These are phyloP conservation scores for Escovopsis sp. DNA, from an alignment of 2,329 filamentous ascomycete genomes.

Conservation along the genomic window DNA sequence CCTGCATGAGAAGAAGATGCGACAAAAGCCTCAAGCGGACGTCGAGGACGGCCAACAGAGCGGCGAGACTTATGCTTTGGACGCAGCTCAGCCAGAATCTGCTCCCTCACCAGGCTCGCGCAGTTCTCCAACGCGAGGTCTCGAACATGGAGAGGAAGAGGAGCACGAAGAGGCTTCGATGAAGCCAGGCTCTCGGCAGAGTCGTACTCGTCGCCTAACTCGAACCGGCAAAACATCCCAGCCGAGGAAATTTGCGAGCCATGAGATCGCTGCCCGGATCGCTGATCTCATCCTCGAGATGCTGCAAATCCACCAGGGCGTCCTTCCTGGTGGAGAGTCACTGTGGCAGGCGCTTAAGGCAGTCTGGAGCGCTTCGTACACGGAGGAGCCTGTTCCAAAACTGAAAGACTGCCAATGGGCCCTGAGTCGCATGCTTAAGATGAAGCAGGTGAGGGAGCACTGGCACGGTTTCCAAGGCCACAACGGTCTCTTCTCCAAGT, in stretches of 20 bases:
- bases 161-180: background rate
- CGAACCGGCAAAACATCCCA: background rate
- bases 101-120: background rate
- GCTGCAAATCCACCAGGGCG: slow-evolving; percentile 22
- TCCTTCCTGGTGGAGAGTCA: slow-evolving; percentile 34
- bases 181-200: background rate
- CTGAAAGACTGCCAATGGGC: slow-evolving; percentile 23
- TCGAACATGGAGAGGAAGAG: too few species aligned
- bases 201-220: background rate
- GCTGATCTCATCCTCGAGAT: slow-evolving; percentile 14
- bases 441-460: slow-evolving; percentile 22
- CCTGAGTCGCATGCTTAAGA: slow-evolving; percentile 22
- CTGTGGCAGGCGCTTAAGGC: slow-evolving; percentile 32
- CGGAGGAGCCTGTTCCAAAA: slow-evolving; percentile 23
- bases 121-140: too few species aligned
- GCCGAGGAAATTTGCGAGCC: background rate
- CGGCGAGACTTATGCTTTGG: background rate
- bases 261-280: slow-evolving; percentile 8
- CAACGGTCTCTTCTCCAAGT: slow-evolving; percentile 27
- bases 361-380: slow-evolving; percentile 28
- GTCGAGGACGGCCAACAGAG: background rate
- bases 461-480: slow-evolving; percentile 28
- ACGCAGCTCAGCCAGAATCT: background rate
- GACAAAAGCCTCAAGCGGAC: background rate
- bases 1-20: background rate